Base-by-base conservation (phyloP, 305 asterid species). In the Stenogyne calaminthoides region DNA sequence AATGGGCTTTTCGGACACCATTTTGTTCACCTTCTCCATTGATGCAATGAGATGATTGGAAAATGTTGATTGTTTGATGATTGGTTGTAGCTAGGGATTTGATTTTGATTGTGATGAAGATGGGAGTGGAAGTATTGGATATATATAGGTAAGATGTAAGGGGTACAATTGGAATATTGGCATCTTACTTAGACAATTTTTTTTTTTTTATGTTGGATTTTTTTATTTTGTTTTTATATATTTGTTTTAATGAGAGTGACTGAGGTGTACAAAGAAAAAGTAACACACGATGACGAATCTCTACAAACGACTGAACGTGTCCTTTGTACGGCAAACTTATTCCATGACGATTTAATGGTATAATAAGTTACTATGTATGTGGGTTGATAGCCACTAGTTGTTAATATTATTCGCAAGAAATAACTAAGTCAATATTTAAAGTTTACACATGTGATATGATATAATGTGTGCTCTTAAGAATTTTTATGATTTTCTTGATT, bases 1-100 rank as follows among this genome's bases (percentile, higher is more conserved):
- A 58, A 91, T 75, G 0, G 97, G 96, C 71, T 80, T 82, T 7
- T 87, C 91, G 0, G 86, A 70, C 76, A 89, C 96, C 92, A 81
- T 71, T 56, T 73, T 64, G 52, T 25, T 64, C 20, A 84, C 64
- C 40, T 37, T 72, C 69, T 84, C 86, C 88, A 84, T 84, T 64
- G 73, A 20, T 70, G 67, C 19, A 47, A 52, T 20, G 6, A 5
- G 1, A 51, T 51, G 46, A 40, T 37, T 11, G 11, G 61, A 60
- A 32, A 36, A 3, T 7, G 54, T 57, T 10, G 6, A 16, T 2
- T 42, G 11, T 7, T 74, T 67, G 73, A 57, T 73, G 62, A 73
- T 66, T 55, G 73, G 0, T 40, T 20, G 22, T 60, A n/a, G n/a
- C n/a, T n/a, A 7, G 72, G 75, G 20, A 60, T 2, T 39, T 66